Evolutionary conservation across 1,139 yeast species (phyloP), one percentile per base, ranked within the genome.

Genomic region (Trichomonascaceae sp.): DNA sequence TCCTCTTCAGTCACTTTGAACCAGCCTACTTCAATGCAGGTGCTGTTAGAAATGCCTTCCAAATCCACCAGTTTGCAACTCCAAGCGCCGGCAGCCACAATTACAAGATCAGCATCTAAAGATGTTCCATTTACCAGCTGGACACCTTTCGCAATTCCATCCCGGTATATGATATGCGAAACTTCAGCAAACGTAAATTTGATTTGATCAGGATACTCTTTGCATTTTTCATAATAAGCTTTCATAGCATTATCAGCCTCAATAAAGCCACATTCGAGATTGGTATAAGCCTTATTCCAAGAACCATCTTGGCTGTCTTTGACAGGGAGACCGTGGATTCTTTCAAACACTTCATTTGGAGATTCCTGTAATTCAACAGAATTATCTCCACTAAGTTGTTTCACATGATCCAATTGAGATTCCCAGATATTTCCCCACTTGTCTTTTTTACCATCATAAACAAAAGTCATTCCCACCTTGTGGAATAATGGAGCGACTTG

Each of bases 51-150:
- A 13, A 49, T 39, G 8, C 46, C 53, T 9, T 24, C 53, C 39
- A 53, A 18, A 18, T 53, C 45, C 24, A 53, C 53, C 12, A 53
- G 47, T 38, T 50, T 53, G 38, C 53, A 50, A 17, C 53, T 49
- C 55, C 55, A 53, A 15, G 55, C 55, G 10, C 55, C 55, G 10
- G 55, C 50, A 3, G 55, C 55, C 13, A 53, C 49, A 12, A 53
- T 49, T 3, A 53, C 52, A 12, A 49, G 41, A 19, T 50, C 43
- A n/a, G 45, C 43, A 1, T 39, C 18, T 8, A 53, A 17, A 30
- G 36, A 32, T 7, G 43, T 22, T 3, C 53, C 50, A 20, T 50
- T 45, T 13, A 27, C 47, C 17, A 53, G 24, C 13, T 46, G 27
- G 3, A 53, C 49, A 8, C 55, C 55, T 30, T 49, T 46, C 6